These are phyloP conservation scores for Arabidopsis suecica DNA, from an alignment of 345 rosid genomes.

Conservation along the genomic window DNA sequence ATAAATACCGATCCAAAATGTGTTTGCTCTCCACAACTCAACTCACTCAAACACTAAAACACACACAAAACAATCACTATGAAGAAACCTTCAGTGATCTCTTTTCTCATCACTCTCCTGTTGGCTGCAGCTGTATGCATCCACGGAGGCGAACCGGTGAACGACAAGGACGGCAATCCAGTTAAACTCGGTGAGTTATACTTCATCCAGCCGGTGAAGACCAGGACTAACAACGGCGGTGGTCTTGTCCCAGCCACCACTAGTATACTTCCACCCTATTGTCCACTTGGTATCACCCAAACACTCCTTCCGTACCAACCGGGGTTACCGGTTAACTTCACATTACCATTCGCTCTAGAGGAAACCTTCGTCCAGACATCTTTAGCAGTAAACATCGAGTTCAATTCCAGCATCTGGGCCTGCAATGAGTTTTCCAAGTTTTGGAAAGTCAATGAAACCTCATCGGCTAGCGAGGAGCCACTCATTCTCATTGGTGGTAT, in stretches of 20 bases:
- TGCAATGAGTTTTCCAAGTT: neutral
- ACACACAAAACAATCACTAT: conserved; percentile 9
- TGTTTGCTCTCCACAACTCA: conserved; percentile 8
- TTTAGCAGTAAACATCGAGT: neutral
- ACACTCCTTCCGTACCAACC: neutral
- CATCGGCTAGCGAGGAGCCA: neutral
- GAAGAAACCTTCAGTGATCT: neutral
- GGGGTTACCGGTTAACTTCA: conserved; percentile 31
- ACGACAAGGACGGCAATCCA: no score
- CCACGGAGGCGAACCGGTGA: neutral
- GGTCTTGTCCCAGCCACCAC: conserved; percentile 11
- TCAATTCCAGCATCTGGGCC: neutral
- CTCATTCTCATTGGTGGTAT: neutral
- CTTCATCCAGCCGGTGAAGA: conserved; percentile 7
- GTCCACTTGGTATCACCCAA: conserved; percentile 35
- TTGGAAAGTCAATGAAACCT: neutral
- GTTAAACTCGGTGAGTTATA: neutral
- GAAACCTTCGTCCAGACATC: neutral
- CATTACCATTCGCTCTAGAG: no score
- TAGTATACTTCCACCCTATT: neutral
- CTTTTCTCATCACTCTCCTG: neutral
- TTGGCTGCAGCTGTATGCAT: neutral
- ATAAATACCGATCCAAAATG: neutral
- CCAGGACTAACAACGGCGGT: neutral
- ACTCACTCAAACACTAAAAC: neutral